A percentile compares a stretch with the other conserved stretches of the same genome.
Conservation (phyloP, 2,329 filamentous ascomycete species). For the Calonectria henricotiae region DNA sequence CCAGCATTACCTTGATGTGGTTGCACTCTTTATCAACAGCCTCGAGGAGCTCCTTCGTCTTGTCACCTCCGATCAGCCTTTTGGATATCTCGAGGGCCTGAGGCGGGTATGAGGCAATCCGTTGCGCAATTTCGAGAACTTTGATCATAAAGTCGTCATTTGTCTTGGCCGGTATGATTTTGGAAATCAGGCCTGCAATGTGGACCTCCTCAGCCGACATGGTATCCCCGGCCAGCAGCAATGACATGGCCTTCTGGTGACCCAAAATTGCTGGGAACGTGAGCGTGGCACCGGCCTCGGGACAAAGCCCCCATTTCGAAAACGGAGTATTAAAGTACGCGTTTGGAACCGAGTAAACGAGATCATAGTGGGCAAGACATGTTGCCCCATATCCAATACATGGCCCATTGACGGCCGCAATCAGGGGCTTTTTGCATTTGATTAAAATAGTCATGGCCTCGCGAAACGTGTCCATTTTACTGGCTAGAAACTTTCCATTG, state of each 20-base stretch:
- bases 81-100: not conserved
- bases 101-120: not conserved
- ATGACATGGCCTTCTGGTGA: slow-evolving; percentile 6
- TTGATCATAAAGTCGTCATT: slow-evolving; percentile 1
- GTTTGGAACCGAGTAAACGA: not conserved
- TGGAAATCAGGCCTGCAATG: not conserved
- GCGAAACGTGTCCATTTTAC: not conserved
- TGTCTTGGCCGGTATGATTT: not conserved
- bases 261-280: slow-evolving; percentile 3
- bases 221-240: not conserved
- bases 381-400: not conserved
- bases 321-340: slow-evolving; percentile 1
- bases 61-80: not conserved
- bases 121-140: not conserved
- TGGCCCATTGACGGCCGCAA: not conserved
- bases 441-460: not conserved
- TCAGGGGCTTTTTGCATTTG: slow-evolving; percentile 4
- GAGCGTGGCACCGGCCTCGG: not conserved
- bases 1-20: not conserved
- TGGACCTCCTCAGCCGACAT: slow-evolving; percentile 7
- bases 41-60: not conserved
- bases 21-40: not conserved
- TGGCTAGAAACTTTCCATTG: not conserved
- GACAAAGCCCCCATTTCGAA: not conserved
- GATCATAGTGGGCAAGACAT: not conserved